Evolutionary conservation across 1,284 basidiomycete species (phyloP).

Genomic region (Mrakiaceae sp.): DNA sequence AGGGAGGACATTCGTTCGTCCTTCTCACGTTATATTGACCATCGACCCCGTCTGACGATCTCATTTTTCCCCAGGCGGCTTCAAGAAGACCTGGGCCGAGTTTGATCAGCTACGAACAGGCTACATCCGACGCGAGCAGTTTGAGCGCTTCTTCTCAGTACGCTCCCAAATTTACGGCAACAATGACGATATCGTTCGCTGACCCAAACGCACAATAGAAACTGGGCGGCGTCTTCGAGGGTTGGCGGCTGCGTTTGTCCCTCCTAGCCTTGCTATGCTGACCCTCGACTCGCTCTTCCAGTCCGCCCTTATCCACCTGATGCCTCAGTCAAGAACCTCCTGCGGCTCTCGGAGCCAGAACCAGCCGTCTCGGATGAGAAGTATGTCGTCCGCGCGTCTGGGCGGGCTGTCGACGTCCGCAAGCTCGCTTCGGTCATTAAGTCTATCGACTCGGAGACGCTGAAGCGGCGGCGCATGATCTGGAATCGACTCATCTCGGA

Average conservation of each 20-base stretch:
- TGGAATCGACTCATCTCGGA: slow-evolving; percentile 76
- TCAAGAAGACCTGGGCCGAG: slow-evolving; percentile 88
- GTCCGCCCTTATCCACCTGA: slow-evolving; percentile 67
- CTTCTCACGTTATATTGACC: neutral
- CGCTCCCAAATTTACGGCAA: slow-evolving; percentile 27
- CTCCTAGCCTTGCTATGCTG: slow-evolving; percentile 24
- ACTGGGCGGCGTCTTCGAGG: neutral
- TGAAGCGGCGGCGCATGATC: slow-evolving; percentile 53
- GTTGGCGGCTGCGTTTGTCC: neutral
- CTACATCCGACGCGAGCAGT: slow-evolving; percentile 57
- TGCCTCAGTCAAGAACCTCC: slow-evolving; percentile 49
- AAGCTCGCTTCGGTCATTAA: slow-evolving; percentile 51
- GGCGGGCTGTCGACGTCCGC: slow-evolving; percentile 51
- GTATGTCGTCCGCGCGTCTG: slow-evolving; percentile 23
- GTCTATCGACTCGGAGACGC: slow-evolving; percentile 51
- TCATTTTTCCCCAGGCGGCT: slow-evolving; percentile 37
- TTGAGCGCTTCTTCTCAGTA: slow-evolving; percentile 73
- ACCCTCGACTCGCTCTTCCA: slow-evolving; percentile 48
- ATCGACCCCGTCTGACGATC: neutral
- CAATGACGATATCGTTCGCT: slow-evolving; percentile 19
- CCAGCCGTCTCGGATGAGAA: slow-evolving; percentile 18
- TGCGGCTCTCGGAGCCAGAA: slow-evolving; percentile 25
- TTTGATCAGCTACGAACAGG: slow-evolving; percentile 70
- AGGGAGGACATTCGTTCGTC: slow-evolving; percentile 69
- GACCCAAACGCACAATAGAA: neutral